These are phyloP conservation scores for Herpetospermum pedunculosum DNA, from an alignment of 306 rosid genomes.

Conservation along the genomic window DNA sequence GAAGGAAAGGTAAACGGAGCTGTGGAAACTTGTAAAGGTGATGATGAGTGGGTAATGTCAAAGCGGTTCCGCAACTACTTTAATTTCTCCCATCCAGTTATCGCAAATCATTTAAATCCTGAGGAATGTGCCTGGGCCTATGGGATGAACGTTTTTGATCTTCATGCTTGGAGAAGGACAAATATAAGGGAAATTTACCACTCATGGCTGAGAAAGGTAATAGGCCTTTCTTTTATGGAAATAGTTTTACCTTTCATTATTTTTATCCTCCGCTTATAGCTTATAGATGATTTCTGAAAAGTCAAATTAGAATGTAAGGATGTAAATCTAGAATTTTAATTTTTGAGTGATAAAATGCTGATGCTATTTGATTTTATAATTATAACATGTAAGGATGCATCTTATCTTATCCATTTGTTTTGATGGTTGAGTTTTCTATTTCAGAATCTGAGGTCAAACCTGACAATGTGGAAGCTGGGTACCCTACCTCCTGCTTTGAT, in stretches of 20 bases:
- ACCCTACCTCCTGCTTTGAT: conserved; percentile 96
- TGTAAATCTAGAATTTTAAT: too few relatives aligned
- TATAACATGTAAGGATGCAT: background rate
- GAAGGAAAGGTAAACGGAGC: conserved; percentile 95
- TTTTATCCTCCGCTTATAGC: too few relatives aligned
- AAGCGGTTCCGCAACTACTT: conserved; percentile 86
- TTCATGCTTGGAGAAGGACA: conserved; percentile 71
- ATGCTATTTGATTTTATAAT: background rate
- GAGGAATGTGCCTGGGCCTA: conserved; percentile 99
- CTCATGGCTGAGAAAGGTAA: conserved; percentile 91
- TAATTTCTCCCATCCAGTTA: conserved; percentile 84
- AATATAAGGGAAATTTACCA: conserved; percentile 74
- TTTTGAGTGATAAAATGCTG: background rate
- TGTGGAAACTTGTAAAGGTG: conserved; percentile 94
- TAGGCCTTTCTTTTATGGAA: background rate
- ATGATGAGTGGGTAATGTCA: conserved; percentile 96
- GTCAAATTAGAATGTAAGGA: too few relatives aligned
- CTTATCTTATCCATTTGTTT: background rate
- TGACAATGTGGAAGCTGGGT: conserved; percentile 95
- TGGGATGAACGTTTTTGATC: conserved; percentile 93
- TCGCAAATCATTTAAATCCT: conserved; percentile 62
- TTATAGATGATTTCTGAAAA: too few relatives aligned
- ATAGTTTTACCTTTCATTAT: background rate
- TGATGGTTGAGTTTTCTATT: conserved; percentile 7
- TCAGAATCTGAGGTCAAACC: conserved; percentile 82